phyloP scores from a whole-genome alignment of 768 basidiomycete species.

The Galerina marginata region DNA sequence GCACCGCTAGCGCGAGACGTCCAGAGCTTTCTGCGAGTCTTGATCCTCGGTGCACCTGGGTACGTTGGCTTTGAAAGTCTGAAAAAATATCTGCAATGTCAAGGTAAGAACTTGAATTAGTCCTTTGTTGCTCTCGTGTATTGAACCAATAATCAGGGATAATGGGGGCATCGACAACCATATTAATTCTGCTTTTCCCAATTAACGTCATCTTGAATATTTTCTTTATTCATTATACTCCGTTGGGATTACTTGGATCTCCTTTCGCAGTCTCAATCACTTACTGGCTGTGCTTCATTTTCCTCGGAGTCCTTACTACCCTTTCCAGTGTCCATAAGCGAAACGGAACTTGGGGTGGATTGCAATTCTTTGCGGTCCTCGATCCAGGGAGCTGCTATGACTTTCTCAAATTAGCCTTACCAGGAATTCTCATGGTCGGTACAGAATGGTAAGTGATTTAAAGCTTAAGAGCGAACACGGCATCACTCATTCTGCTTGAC shows the following conservation, averaged over 20 bases:
- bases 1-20: conserved; percentile 60
- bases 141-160: conserved; percentile 53
- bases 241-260: conserved; percentile 68
- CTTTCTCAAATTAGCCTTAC: conserved; percentile 73
- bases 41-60: conserved; percentile 70
- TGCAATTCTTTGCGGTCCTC: conserved; percentile 50
- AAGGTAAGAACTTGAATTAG: conserved; percentile 50
- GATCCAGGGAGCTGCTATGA: conserved; percentile 52
- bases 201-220: conserved; percentile 68
- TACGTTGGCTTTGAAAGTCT: conserved; percentile 79
- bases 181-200: conserved; percentile 67
- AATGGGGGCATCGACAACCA: conserved; percentile 71
- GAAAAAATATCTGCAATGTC: conserved; percentile 82
- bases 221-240: conserved; percentile 64
- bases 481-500: neutral
- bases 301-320: conserved; percentile 55
- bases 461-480: neutral
- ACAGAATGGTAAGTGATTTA: conserved; percentile 68
- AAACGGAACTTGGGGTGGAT: conserved; percentile 71
- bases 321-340: conserved; percentile 56
- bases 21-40: conserved; percentile 66
- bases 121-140: neutral
- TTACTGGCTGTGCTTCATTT: conserved; percentile 70
- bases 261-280: conserved; percentile 70
- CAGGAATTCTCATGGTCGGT: conserved; percentile 80